phyloP scores from a whole-genome alignment of 2,329 filamentous ascomycete genomes.

The Colletotrichum gigasporum region DNA sequence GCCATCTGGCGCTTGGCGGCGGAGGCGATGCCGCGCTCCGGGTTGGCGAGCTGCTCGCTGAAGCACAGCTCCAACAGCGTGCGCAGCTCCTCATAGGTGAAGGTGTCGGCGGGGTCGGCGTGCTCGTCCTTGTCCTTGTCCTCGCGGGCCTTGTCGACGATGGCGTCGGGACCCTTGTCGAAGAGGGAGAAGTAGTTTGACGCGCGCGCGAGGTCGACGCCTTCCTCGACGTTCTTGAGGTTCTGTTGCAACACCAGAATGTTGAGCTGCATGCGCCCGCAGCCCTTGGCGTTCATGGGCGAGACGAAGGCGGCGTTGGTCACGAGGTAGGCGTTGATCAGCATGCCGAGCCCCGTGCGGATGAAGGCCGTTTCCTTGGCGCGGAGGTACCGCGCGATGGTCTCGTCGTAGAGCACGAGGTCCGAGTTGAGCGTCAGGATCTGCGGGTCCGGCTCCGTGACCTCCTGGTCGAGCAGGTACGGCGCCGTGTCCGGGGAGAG shows the following conservation, averaged over 20 bases:
- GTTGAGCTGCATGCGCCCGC: constrained; percentile 90
- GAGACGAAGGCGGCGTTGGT: constrained; percentile 75
- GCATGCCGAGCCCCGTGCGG: constrained; percentile 76
- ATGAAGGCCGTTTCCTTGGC: constrained; percentile 78
- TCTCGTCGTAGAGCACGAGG: constrained; percentile 88
- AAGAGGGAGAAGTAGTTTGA: constrained; percentile 77
- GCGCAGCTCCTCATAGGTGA: constrained; percentile 74
- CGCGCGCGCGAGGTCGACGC: constrained; percentile 70
- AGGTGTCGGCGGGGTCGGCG: constrained; percentile 49
- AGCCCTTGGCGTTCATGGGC: constrained; percentile 86
- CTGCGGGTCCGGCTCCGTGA: constrained; percentile 79
- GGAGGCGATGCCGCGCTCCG: constrained; percentile 73
- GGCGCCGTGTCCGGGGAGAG: constrained; percentile 69
- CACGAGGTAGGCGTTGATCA: constrained; percentile 84
- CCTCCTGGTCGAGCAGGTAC: constrained; percentile 75
- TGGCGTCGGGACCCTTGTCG: constrained; percentile 69
- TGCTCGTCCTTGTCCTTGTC: constrained; percentile 62
- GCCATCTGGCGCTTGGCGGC: constrained; percentile 75
- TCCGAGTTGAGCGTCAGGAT: constrained; percentile 87
- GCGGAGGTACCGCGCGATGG: constrained; percentile 77
- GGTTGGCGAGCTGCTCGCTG: constrained; percentile 72
- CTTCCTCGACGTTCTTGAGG: constrained; percentile 87
- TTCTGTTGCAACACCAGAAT: constrained; percentile 96
- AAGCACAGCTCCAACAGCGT: constrained; percentile 73
- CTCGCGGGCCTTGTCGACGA: constrained; percentile 70